Base-by-base conservation (phyloP, 192 early-diverging fungal genomes). In the Tieghemiomyces parasiticus region DNA sequence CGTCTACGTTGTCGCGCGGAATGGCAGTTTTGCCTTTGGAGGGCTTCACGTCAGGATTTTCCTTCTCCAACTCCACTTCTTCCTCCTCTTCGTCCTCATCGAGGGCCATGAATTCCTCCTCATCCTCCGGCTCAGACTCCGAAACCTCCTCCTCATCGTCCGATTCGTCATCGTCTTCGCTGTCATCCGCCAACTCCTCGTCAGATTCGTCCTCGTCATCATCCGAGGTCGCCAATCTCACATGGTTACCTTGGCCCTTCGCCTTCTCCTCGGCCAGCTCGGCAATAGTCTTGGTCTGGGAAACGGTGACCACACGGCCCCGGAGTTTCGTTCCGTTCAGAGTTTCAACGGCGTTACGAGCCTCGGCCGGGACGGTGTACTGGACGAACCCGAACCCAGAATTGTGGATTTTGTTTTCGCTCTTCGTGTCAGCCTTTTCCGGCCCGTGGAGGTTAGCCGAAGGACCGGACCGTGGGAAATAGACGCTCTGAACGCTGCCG, bases 321-420 rank as follows among this genome's bases (percentile, higher is more conserved):
- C 79, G 72, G 35, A 91, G 72, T 49, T 81, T 73, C 33, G 75
- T 66, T 30, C 78, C 85, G 71, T 95, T 87, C 69, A 92, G 67
- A 25, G 71, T 82, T 22, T 77, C 71, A 14, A 91, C 75, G 0
- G 85, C 88, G 60, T 75, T 73, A 60, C 81, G 76, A 0, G 87
- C 88, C 32, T 90, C 84, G 28, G 74, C 73, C 33, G 78, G 60
- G n/a, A 74, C 80, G 59, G 73, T 77, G 69, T 87, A 87, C 63
- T 93, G 87, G 34, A 97, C 81, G 72, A 95, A 95, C 19, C 81
- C 93, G 79, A 95, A 93, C 3, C 93, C 93, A n/a, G n/a, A n/a
- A n/a, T n/a, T n/a, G n/a, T n/a, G n/a, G n/a, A n/a, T n/a, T n/a
- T n/a, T n/a, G n/a, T n/a, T n/a, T n/a, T n/a, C n/a, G n/a, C n/a